These are phyloP conservation scores for Fusarium lateritium DNA, from an alignment of 2,329 filamentous ascomycete genomes.

Conservation along the genomic window DNA sequence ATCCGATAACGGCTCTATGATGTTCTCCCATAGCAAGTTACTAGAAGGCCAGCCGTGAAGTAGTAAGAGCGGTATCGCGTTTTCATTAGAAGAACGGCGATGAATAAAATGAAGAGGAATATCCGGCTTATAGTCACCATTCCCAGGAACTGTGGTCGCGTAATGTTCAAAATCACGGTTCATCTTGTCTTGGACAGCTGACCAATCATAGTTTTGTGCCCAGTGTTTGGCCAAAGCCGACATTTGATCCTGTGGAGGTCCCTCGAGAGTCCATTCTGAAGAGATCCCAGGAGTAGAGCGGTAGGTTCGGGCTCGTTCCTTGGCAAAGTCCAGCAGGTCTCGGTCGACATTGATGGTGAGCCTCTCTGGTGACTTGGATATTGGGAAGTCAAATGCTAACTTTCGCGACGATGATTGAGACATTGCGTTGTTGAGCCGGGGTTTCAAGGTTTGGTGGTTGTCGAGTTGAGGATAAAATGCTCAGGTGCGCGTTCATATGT, in stretches of 20 bases:
- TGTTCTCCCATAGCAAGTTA: slow-evolving; percentile 56
- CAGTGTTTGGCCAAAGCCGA: neutral
- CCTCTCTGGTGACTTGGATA: neutral
- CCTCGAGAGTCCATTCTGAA: neutral
- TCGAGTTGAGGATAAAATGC: no score
- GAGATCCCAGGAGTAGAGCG: neutral
- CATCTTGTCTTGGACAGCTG: slow-evolving; percentile 4
- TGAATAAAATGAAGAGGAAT: slow-evolving; percentile 36
- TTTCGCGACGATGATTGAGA: neutral
- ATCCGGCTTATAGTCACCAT: slow-evolving; percentile 3
- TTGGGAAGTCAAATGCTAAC: neutral
- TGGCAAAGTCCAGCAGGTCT: neutral
- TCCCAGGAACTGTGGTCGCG: slow-evolving; percentile 18
- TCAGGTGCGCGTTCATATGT: no score
- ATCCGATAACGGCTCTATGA: slow-evolving; percentile 53
- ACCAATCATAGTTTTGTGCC: slow-evolving; percentile 20
- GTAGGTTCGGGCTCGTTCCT: neutral
- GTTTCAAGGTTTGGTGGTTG: no score
- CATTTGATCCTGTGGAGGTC: neutral
- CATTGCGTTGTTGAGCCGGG: neutral
- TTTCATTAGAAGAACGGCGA: neutral
- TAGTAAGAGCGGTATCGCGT: slow-evolving; percentile 59
- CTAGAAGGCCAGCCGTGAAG: slow-evolving; percentile 61
- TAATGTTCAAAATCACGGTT: slow-evolving; percentile 27
- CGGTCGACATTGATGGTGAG: neutral